Percentiles rank a stretch among this genome's conserved stretches.
These are phyloP conservation scores for Collybiopsis luxurians DNA, from an alignment of 768 basidiomycete genomes.

Conservation along the genomic window DNA sequence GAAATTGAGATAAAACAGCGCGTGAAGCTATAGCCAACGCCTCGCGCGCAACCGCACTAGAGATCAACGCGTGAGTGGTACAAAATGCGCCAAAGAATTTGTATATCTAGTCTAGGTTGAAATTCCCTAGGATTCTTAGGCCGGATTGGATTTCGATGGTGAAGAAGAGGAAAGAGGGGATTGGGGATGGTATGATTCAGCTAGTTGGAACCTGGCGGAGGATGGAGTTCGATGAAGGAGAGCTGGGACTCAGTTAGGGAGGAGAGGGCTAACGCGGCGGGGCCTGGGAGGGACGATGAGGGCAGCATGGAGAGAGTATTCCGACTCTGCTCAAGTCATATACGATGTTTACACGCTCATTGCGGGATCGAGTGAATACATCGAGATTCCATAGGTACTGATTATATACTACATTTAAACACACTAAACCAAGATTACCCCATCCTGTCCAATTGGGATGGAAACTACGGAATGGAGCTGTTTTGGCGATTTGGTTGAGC, in stretches of 20 bases:
- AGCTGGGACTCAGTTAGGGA: constrained; percentile 52
- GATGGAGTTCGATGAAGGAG: constrained; percentile 50
- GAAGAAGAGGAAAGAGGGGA: constrained; percentile 16
- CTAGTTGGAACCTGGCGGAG: constrained; percentile 69
- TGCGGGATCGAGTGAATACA: too few relatives aligned
- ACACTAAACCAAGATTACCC: constrained; percentile 57
- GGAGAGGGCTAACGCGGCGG: constrained; percentile 48
- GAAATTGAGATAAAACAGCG: constrained; percentile 63
- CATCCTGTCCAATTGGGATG: constrained; percentile 63
- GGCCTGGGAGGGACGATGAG: constrained; percentile 7
- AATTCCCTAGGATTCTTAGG: constrained; percentile 35
- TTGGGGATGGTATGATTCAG: constrained; percentile 29
- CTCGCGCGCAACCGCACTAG: constrained; percentile 51
- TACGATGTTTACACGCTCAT: too few relatives aligned
- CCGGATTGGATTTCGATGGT: constrained; percentile 21
- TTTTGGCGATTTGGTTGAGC: constrained; percentile 59
- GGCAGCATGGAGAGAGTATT: neutral
- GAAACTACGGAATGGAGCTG: constrained; percentile 61
- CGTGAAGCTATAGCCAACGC: constrained; percentile 54
- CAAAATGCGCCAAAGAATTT: constrained; percentile 79
- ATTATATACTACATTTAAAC: constrained; percentile 3
- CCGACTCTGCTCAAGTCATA: too few relatives aligned
- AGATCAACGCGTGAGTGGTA: constrained; percentile 74
- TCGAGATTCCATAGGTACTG: too few relatives aligned
- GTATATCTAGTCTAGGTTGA: constrained; percentile 50